Base-by-base conservation (phyloP, 139 green algal species). In the Astrephomene gubernaculifera region DNA sequence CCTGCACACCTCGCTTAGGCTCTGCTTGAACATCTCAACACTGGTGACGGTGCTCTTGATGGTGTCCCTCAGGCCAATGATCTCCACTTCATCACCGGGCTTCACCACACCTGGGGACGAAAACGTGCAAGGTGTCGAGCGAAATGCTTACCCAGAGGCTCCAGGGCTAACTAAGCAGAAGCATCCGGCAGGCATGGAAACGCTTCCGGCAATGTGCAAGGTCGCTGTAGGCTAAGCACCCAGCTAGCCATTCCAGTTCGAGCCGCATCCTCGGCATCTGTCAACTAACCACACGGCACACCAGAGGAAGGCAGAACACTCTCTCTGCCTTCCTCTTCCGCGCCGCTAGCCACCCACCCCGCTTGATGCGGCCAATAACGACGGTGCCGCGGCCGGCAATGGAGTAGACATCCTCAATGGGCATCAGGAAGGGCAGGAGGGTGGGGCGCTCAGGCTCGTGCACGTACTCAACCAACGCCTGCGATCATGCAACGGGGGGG, bases 1-100 rank as follows among this genome's bases (percentile, higher is more conserved):
- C n/a, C n/a, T 57, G 12, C 49, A 24, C 68, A 75, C 68, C 68
- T 75, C 39, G 68, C 57, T 75, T 39, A 99, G 89, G n/a, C 52
- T 82, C 92, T 99, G 99, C 92, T 99, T 99, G 92, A 99, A 99
- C 97, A 99, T 99, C 92, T 99, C 96, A 74, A 98, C 95, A 81
- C 93, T 96, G 2, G 97, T 99, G 2, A 99, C 96, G 6, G 92
- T 99, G 17, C 92, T 96, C 91, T 97, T 98, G 53, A 88, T 91
- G 63, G 81, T 57, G 2, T 91, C 89, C 54, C 93, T 90, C 60
- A 99, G 94, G 75, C 97, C 97, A 39, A 99, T 75, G 78, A 99
- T 94, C 88, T 99, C 96, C 6, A 99, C 86, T 29, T 99, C 94
- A 8, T 99, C 96, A 2, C 97, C 97, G 0, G 89, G 63, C 87